These are phyloP conservation scores for Russula sp. DNA, from an alignment of 768 basidiomycete species.

Conservation along the genomic window DNA sequence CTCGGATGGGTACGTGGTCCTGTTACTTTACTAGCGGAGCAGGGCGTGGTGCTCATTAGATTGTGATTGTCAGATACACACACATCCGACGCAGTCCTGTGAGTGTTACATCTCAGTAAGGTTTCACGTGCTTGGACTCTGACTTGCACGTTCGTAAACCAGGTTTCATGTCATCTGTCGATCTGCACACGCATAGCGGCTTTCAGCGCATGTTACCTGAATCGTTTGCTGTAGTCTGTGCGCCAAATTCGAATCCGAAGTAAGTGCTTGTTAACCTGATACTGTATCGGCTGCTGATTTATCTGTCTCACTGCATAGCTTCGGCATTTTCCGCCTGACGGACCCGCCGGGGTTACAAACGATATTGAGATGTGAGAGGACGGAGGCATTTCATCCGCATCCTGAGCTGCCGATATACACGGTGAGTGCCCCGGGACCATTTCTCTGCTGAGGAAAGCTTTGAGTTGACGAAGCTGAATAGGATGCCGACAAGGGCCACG, in stretches of 20 bases:
- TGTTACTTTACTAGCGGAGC: neutral
- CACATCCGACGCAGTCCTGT: conserved; percentile 88
- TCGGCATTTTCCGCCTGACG: conserved; percentile 85
- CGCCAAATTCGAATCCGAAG: conserved; percentile 73
- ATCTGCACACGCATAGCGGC: conserved; percentile 84
- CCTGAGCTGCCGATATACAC: conserved; percentile 82
- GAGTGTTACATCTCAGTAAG: conserved; percentile 26
- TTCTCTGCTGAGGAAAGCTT: neutral
- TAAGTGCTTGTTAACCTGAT: conserved; percentile 32
- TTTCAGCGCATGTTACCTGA: conserved; percentile 90
- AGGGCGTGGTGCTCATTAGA: conserved; percentile 4
- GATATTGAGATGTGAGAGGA: conserved; percentile 59
- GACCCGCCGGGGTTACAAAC: conserved; percentile 78
- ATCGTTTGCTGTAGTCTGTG: conserved; percentile 89
- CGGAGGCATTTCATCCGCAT: conserved; percentile 84
- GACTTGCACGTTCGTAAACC: conserved; percentile 7
- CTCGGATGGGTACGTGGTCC: conserved; percentile 75
- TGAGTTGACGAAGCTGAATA: conserved; percentile 28
- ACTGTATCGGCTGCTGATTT: conserved; percentile 1
- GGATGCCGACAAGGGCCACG: conserved; percentile 85
- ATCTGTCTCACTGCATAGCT: conserved; percentile 37
- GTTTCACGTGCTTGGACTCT: neutral
- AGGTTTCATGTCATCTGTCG: conserved; percentile 94
- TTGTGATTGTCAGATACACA: conserved; percentile 65
- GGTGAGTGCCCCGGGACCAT: conserved; percentile 40